Evolutionary conservation across 208 protist species (phyloP).

Genomic region (Borovskyia barvae): DNA sequence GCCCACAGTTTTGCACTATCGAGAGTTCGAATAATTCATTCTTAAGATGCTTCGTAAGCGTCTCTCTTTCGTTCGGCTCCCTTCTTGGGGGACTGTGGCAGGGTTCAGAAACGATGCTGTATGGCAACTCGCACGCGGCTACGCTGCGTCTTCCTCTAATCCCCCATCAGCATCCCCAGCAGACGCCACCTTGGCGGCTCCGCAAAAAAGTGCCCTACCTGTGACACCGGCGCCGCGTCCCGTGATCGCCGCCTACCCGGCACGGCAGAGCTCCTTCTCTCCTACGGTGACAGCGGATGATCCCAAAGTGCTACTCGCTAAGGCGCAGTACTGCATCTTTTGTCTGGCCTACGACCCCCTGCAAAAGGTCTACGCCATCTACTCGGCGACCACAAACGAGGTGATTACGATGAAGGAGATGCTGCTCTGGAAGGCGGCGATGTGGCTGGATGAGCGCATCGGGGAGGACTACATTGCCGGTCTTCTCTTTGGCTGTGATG

Average conservation of each 20-base stretch:
- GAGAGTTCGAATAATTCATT: too few species aligned
- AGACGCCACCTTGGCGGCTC: too few species aligned
- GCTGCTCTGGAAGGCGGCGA: constrained; percentile 70
- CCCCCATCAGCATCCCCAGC: too few species aligned
- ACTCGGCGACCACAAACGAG: constrained; percentile 82
- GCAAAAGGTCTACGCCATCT: constrained; percentile 53
- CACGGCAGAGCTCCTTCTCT: constrained; percentile 58
- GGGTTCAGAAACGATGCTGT: too few species aligned
- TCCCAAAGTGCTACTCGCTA: constrained; percentile 67
- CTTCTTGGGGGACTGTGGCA: too few species aligned
- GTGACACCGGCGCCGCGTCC: not conserved
- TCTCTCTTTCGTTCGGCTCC: too few species aligned
- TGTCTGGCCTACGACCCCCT: constrained; percentile 53
- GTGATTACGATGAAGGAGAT: constrained; percentile 42
- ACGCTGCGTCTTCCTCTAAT: too few species aligned
- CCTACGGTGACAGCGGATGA: constrained; percentile 27
- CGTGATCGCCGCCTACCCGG: constrained; percentile 24
- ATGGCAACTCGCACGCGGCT: too few species aligned
- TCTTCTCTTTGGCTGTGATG: constrained; percentile 70
- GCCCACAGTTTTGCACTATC: too few species aligned
- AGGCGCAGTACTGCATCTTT: constrained; percentile 83
- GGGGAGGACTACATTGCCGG: constrained; percentile 84
- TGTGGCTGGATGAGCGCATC: constrained; percentile 84
- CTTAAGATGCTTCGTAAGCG: too few species aligned
- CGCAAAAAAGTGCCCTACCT: not conserved